phyloP scores from a whole-genome alignment of 2,329 filamentous ascomycete species.

The Talaromyces sp. region DNA sequence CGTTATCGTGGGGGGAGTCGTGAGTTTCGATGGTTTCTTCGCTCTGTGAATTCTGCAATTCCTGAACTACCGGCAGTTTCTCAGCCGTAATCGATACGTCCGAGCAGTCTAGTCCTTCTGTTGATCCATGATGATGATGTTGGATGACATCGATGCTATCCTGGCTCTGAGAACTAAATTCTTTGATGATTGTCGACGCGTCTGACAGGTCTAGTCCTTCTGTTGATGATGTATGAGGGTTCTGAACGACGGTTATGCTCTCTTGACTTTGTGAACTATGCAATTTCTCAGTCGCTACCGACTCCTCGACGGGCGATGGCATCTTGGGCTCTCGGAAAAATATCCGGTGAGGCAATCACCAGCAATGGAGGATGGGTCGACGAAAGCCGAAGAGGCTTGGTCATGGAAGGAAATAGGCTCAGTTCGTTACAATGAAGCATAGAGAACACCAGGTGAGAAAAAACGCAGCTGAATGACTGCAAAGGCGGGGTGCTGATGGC shows the following conservation, averaged over 20 bases:
- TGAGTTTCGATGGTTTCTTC: not conserved
- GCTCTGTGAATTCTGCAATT: not conserved
- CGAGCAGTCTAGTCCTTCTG: not conserved
- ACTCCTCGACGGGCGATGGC: not conserved
- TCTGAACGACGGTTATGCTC: not conserved
- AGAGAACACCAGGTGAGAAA: not conserved
- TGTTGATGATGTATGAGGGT: not conserved
- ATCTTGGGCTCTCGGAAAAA: not conserved
- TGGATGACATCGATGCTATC: not conserved
- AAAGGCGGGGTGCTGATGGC: not conserved
- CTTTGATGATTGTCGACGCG: not conserved
- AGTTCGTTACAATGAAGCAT: not conserved
- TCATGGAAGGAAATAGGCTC: not conserved
- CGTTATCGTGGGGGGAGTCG: not conserved
- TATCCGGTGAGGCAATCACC: not conserved
- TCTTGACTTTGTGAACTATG: not conserved
- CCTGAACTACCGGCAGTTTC: not conserved
- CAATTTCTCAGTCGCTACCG: not conserved
- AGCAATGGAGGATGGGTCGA: not conserved
- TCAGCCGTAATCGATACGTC: not conserved
- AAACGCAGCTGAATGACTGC: not conserved
- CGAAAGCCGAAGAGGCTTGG: not conserved
- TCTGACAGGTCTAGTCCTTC: not conserved
- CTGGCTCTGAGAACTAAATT: not conserved
- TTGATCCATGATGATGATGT: not conserved